Evolutionary conservation across 768 basidiomycete species (phyloP).

Genomic region (Basidioascus undulatus): DNA sequence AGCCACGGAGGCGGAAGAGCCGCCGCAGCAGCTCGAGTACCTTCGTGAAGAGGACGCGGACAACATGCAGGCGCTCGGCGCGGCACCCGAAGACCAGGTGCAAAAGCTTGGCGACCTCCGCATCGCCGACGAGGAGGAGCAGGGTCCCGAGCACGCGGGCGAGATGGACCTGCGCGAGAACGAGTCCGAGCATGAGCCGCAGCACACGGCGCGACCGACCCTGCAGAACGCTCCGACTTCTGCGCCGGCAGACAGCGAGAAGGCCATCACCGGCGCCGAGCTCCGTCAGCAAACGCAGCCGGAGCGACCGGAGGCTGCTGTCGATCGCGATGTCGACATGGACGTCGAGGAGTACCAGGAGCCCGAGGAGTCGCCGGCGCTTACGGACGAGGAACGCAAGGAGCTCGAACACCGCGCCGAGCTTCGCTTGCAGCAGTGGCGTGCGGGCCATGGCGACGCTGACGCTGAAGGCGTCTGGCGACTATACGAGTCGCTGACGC

Average conservation of each 20-base stretch:
- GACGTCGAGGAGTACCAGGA: slow-evolving; percentile 20
- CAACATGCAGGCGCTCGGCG: slow-evolving; percentile 71
- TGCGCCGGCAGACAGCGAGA: slow-evolving; percentile 14
- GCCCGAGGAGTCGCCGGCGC: slow-evolving; percentile 27
- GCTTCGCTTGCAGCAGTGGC: slow-evolving; percentile 35
- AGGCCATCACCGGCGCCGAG: slow-evolving; percentile 18
- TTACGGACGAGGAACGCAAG: slow-evolving; percentile 14
- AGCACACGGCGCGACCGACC: slow-evolving; percentile 5
- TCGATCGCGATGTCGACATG: slow-evolving; percentile 14
- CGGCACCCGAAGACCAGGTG: slow-evolving; percentile 58
- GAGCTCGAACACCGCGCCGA: slow-evolving; percentile 24
- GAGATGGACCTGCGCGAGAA: slow-evolving; percentile 12
- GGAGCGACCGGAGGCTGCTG: slow-evolving; percentile 7
- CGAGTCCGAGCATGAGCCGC: slow-evolving; percentile 4
- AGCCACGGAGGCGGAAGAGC: slow-evolving; percentile 5
- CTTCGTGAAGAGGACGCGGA: slow-evolving; percentile 39
- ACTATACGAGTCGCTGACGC: slow-evolving; percentile 67
- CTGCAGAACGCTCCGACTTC: slow-evolving; percentile 1
- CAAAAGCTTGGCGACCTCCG: slow-evolving; percentile 61
- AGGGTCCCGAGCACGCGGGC: slow-evolving; percentile 5
- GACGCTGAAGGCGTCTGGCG: slow-evolving; percentile 66
- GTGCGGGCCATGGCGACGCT: slow-evolving; percentile 30
- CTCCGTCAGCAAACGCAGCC: no score
- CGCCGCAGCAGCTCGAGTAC: slow-evolving; percentile 37
- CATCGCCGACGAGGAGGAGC: slow-evolving; percentile 38